A percentile compares a stretch with the other conserved stretches of the same genome.
Conservation (phyloP, 2,329 filamentous ascomycete species). For the Nigrograna mackinnonii region DNA sequence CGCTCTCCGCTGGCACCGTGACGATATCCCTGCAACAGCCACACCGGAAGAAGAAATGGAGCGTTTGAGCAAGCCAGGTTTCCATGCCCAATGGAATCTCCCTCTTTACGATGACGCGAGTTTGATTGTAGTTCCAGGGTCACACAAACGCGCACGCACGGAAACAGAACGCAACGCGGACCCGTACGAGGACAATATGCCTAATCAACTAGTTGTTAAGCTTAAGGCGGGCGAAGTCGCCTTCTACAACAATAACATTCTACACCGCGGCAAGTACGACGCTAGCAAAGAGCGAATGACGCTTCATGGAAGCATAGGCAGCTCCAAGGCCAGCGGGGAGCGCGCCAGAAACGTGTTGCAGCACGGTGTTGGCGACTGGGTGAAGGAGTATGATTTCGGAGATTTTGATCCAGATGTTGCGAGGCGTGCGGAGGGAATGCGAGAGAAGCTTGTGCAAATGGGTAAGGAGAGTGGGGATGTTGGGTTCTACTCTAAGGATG, state of each 20-base stretch:
- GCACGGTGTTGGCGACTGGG: slow-evolving; percentile 72
- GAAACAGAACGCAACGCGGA: slow-evolving; percentile 68
- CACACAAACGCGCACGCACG: slow-evolving; percentile 73
- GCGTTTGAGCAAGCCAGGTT: slow-evolving; percentile 63
- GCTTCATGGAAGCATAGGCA: slow-evolving; percentile 73
- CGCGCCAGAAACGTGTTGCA: slow-evolving; percentile 74
- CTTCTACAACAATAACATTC: slow-evolving; percentile 90
- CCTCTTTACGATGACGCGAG: slow-evolving; percentile 72
- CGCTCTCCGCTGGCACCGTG: slow-evolving; percentile 80
- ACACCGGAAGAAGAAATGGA: slow-evolving; percentile 67
- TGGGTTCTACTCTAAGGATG: slow-evolving; percentile 53
- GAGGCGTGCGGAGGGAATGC: slow-evolving; percentile 65
- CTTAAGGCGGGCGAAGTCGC: slow-evolving; percentile 76
- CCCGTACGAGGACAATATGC: slow-evolving; percentile 65
- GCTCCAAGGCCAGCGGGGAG: slow-evolving; percentile 56
- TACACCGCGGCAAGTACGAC: slow-evolving; percentile 73
- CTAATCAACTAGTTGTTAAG: slow-evolving; percentile 66
- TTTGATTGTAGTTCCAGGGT: slow-evolving; percentile 78
- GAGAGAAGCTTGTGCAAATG: slow-evolving; percentile 63
- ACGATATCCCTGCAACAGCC: slow-evolving; percentile 74
- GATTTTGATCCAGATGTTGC: slow-evolving; percentile 65
- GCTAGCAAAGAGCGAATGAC: slow-evolving; percentile 65
- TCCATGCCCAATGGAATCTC: slow-evolving; percentile 87
- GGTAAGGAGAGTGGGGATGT: slow-evolving; percentile 64
- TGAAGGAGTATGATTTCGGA: slow-evolving; percentile 61